Percentiles rank a stretch among this genome's conserved stretches.
These are phyloP conservation scores for Entophlyctis luteolus DNA, from an alignment of 192 early-diverging fungal genomes.

Conservation along the genomic window DNA sequence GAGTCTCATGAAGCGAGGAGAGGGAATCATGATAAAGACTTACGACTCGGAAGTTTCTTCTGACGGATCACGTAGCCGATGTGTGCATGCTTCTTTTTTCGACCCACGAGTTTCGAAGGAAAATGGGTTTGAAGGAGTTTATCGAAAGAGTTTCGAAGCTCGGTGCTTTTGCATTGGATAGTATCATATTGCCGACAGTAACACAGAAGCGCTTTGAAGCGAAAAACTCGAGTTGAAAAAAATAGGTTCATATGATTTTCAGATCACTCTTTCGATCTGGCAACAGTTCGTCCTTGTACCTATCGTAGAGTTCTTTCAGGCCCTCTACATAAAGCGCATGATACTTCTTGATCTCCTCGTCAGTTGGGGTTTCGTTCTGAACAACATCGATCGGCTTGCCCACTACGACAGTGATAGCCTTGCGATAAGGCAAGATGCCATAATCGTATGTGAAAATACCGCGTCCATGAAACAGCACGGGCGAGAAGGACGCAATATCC, in stretches of 20 bases:
- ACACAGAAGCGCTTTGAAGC: no score
- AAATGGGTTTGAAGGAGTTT: no score
- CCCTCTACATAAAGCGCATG: constrained; percentile 69
- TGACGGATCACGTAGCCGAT: no score
- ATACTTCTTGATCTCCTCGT: constrained; percentile 54
- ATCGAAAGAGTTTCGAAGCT: no score
- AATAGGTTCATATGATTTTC: constrained; percentile 41
- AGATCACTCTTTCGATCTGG: constrained; percentile 62
- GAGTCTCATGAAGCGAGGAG: no score
- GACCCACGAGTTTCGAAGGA: no score
- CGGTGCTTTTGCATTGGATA: no score
- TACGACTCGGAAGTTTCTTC: no score
- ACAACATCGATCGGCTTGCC: constrained; percentile 54
- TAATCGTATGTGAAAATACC: constrained; percentile 31
- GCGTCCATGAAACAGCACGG: constrained; percentile 73
- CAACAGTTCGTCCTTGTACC: constrained; percentile 70
- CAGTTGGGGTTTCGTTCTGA: constrained; percentile 52
- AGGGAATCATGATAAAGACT: no score
- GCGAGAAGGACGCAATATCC: constrained; percentile 37
- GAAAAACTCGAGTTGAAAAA: constrained; percentile 46
- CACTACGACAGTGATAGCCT: constrained; percentile 34
- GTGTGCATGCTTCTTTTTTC: no score
- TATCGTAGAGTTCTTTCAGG: constrained; percentile 58
- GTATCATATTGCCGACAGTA: no score
- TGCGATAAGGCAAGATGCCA: constrained; percentile 50